Evolutionary conservation across 352 stramenopile genomes (phyloP).

Genomic region (Globisporangium rhizosaccharum): DNA sequence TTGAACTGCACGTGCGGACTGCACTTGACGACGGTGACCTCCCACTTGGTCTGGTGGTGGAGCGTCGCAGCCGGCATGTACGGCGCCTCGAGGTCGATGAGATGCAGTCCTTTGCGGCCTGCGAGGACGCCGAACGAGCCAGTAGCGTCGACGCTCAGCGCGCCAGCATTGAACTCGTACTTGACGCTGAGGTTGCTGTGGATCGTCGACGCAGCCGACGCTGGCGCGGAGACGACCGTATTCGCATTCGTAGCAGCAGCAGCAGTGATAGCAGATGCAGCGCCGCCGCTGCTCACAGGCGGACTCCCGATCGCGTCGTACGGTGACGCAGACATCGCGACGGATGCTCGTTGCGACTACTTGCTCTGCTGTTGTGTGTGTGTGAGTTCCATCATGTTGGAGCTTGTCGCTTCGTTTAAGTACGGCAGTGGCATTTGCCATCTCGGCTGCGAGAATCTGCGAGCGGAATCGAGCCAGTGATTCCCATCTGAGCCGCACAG

Average conservation of each 20-base stretch:
- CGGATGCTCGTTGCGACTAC: neutral
- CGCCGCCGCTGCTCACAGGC: neutral
- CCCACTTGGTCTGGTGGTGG: constrained; percentile 77
- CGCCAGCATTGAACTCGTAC: constrained; percentile 61
- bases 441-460: neutral
- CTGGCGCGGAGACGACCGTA: too few relatives aligned
- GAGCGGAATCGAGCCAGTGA: neutral
- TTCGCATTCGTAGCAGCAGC: neutral
- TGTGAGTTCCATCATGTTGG: neutral
- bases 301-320: constrained; percentile 8
- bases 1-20: constrained; percentile 66
- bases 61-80: constrained; percentile 51
- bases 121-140: constrained; percentile 60
- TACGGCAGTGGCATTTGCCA: neutral
- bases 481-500: neutral
- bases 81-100: constrained; percentile 68
- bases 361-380: neutral
- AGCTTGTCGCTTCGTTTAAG: neutral
- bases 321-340: constrained; percentile 10
- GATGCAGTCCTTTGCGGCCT: constrained; percentile 58
- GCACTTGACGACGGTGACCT: constrained; percentile 76
- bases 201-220: constrained; percentile 22
- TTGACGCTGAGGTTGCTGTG: constrained; percentile 52
- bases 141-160: constrained; percentile 70
- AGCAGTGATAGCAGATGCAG: neutral